A percentile compares a stretch with the other conserved stretches of the same genome.
Conservation (phyloP, 192 early-diverging fungal species). For the Coemansia sp. region DNA sequence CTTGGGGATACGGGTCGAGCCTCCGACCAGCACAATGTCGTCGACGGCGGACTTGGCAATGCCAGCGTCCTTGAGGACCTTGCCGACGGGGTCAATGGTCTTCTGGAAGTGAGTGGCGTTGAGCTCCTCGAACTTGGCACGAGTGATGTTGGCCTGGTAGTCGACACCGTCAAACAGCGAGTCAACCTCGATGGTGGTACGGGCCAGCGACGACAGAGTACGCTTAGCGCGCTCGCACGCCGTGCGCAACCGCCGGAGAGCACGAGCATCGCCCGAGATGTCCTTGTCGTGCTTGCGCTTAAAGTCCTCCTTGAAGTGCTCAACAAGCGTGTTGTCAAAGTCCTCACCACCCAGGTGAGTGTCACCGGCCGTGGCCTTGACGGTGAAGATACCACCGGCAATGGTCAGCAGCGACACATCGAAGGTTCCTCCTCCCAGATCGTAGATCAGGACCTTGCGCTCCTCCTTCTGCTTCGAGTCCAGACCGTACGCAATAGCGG, state of each 20-base stretch:
- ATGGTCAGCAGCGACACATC: constrained; percentile 84
- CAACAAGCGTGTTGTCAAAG: constrained; percentile 67
- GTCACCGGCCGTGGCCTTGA: constrained; percentile 80
- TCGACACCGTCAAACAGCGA: constrained; percentile 76
- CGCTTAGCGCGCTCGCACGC: constrained; percentile 78
- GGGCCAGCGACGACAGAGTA: constrained; percentile 70
- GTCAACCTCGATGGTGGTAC: constrained; percentile 71
- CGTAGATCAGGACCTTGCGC: constrained; percentile 75
- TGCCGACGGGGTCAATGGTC: constrained; percentile 70
- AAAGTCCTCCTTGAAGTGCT: constrained; percentile 59
- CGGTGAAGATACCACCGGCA: constrained; percentile 74
- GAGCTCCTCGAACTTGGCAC: constrained; percentile 80
- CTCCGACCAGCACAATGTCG: constrained; percentile 84
- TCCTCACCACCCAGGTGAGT: constrained; percentile 84
- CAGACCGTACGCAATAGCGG: constrained; percentile 83
- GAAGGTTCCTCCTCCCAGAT: constrained; percentile 85
- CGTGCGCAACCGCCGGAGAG: constrained; percentile 73
- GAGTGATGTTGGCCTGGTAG: constrained; percentile 73
- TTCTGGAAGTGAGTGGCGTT: constrained; percentile 64
- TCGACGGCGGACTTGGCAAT: constrained; percentile 72
- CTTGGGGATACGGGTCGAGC: constrained; percentile 94
- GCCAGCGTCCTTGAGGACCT: constrained; percentile 77
- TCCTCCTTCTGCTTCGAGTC: constrained; percentile 75
- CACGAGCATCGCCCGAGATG: constrained; percentile 69
- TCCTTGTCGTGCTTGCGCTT: constrained; percentile 75